Evolutionary conservation across 83 land plant species (phyloP), one percentile per base, ranked within the genome.

Genomic region (Diphasiastrum complanatum): DNA sequence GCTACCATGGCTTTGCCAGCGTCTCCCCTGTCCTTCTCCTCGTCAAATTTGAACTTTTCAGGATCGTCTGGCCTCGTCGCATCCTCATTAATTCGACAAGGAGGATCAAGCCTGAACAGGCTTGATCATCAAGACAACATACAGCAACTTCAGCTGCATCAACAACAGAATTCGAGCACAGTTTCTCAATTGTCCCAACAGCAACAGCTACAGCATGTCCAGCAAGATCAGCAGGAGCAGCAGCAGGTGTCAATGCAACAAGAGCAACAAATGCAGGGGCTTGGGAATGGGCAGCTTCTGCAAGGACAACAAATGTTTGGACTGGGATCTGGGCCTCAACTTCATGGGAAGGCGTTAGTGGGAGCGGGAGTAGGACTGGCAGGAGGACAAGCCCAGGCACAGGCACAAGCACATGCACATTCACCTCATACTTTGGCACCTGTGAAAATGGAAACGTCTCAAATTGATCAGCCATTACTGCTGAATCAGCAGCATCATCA

Each of bases 201-300:
- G 63, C 75, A 76, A 20, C 81, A 78, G 66, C 84, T 72, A 35
- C 81, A 79, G 53, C 12, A n/a, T 19, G 11, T 11, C 12, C 25
- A 18, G 16, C 53, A 50, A 24, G 23, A 22, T 50, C 53, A 50
- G 23, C 53, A 50, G 25, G 22, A 50, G 14, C 20, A 10, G 11
- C 68, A 65, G 40, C 68, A 65, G 45, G 68, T 40, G 14, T 62
- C 51, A 33, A 47, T 45, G 37, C 83, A 79, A 36, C 85, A 73
- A 38, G 78, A 76, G 37, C 79, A 79, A 43, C 60, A 76, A 40
- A 50, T 82, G 59, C 86, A 60, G 50, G 33, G 12, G 33, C 65
- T 18, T 47, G 33, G 61, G 45, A 58, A 18, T n/a, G 36, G 40
- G 47, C 60, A 34, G 40, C 41, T 28, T 36, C 46, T 1, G 45